These are phyloP conservation scores for Solanum tarijense DNA, from an alignment of 257 asterid genomes.

Conservation along the genomic window DNA sequence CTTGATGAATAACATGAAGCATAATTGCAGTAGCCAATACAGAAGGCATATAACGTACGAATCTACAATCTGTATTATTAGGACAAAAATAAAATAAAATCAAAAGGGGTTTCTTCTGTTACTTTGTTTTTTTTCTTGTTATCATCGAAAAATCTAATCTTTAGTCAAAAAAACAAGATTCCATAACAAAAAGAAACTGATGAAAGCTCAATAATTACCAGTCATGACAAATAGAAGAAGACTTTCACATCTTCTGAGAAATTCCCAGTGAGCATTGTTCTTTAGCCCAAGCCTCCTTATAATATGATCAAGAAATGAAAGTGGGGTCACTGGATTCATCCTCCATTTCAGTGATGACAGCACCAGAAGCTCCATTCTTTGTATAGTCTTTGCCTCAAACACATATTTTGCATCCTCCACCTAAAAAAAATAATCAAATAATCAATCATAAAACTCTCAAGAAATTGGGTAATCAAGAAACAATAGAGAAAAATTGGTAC, in stretches of 20 bases:
- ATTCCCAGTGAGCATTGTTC: slow-evolving; percentile 41
- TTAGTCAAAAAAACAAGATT: neutral
- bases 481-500: slow-evolving; percentile 13
- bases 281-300: slow-evolving; percentile 64
- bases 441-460: neutral
- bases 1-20: slow-evolving; percentile 69
- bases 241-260: slow-evolving; percentile 48
- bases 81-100: neutral
- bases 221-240: slow-evolving; percentile 53
- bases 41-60: slow-evolving; percentile 51
- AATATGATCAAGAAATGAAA: slow-evolving; percentile 73
- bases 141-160: slow-evolving; percentile 6
- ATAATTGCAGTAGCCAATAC: slow-evolving; percentile 75
- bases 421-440: slow-evolving; percentile 7
- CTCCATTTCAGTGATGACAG: slow-evolving; percentile 73
- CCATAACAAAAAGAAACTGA: neutral
- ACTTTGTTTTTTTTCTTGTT: neutral
- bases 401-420: slow-evolving; percentile 47
- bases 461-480: neutral
- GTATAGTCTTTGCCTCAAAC: slow-evolving; percentile 74
- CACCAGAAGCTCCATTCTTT: slow-evolving; percentile 84
- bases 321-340: slow-evolving; percentile 92
- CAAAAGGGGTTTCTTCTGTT: neutral
- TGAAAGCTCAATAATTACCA: slow-evolving; percentile 24
- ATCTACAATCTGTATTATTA: slow-evolving; percentile 53